Conservation (phyloP, 768 basidiomycete genomes). For the Lentinula sp. region DNA sequence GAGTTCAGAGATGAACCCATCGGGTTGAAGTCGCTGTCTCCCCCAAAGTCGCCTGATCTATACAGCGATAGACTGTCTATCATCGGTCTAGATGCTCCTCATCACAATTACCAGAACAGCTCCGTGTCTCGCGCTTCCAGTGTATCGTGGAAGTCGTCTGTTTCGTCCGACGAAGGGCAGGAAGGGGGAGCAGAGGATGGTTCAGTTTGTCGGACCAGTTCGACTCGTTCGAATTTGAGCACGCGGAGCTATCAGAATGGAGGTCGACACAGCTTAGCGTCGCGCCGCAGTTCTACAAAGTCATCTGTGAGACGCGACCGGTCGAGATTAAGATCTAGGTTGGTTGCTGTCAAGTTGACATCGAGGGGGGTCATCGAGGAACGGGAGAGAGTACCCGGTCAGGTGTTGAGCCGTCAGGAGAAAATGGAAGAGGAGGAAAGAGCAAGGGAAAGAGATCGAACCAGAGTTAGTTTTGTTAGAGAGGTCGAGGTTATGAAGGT, state of each 20-base stretch:
- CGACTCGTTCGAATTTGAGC: not conserved
- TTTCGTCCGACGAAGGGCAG: not conserved
- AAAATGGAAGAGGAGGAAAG: constrained; percentile 27
- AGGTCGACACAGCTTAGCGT: not conserved
- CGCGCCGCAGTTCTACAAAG: not conserved
- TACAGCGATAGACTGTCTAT: constrained; percentile 1
- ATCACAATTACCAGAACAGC: no score
- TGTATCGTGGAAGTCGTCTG: constrained; percentile 5
- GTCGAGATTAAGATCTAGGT: constrained; percentile 15
- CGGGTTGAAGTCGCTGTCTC: not conserved
- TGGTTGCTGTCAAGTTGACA: constrained; percentile 46
- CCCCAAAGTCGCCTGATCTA: not conserved
- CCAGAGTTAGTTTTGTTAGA: constrained; percentile 70
- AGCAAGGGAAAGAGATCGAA: constrained; percentile 55
- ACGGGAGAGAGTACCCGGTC: constrained; percentile 17
- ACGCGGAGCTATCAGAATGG: not conserved
- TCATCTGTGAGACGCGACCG: not conserved
- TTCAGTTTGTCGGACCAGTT: not conserved
- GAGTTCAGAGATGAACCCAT: not conserved
- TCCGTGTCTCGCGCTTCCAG: not conserved
- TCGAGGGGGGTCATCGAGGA: constrained; percentile 21
- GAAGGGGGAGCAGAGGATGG: not conserved
- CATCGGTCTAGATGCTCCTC: not conserved
- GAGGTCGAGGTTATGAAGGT: constrained; percentile 84
- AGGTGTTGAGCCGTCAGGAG: constrained; percentile 14